Evolutionary conservation across 169 alveolate genomes (phyloP), one percentile per base, ranked within the genome.

Genomic region (Babesia caballi): DNA sequence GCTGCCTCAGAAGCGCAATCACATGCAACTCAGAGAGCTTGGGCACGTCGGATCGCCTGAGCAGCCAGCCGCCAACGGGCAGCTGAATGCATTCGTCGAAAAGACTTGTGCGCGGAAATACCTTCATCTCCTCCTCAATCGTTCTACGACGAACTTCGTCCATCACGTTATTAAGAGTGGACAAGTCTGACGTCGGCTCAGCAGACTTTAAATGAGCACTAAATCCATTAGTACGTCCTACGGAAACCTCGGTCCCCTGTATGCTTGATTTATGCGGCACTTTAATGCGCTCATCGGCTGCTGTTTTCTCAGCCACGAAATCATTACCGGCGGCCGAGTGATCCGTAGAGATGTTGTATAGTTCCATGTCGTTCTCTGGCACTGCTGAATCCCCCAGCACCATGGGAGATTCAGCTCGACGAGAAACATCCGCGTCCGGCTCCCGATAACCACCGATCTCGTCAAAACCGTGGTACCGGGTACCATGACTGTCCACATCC

Each of bases 21-120:
- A 78, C 66, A 19, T 78, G 87, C n/a, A 25, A 30, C 12, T 40
- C 66, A 15, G 68, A 28, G 53, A 78, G 21, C 35, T 63, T 70
- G 25, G 66, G 66, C 0, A 78, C 87, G 46, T 78, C 87, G 4
- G 75, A 69, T n/a, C 50, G 60, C 19, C 87, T 35, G 4, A 78
- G 47, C 28, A 78, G 25, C 65, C 72, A 53, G n/a, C 65, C 87
- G 27, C 52, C 40, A 49, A 47, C 54, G 23, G 83, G 83, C 11
- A 69, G 19, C 66, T 69, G 56, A 15, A 68, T 69, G 50, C 81
- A 68, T 61, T 66, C 78, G 49, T 78, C 87, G 41, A 19, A 57
- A 25, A 78, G 67, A 7, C 77, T 54, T 58, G 54, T 36, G 36
- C 83, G 63, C 19, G 83, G 83, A 32, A 78, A 60, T 40, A 40